A percentile compares a stretch with the other conserved stretches of the same genome.
phyloP scores from a whole-genome alignment of 306 rosid genomes.

The Medicago truncatula region MtrunA17r5.0-ANR NC_053044.1:54071501-54072000 shows the following conservation, averaged over 20 bases:
- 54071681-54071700: slow-evolving; percentile 65
- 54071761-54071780: slow-evolving; percentile 63
- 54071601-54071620: slow-evolving; percentile 62
- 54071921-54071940: slow-evolving; percentile 87
- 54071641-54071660: slow-evolving; percentile 84
- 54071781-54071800: slow-evolving; percentile 62
- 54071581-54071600: slow-evolving; percentile 63
- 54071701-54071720: slow-evolving; percentile 67
- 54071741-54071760: slow-evolving; percentile 75
- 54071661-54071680: slow-evolving; percentile 49
- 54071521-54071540: slow-evolving; percentile 74
- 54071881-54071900: slow-evolving; percentile 58
- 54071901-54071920: slow-evolving; percentile 68
- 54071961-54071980: slow-evolving; percentile 45
- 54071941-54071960: slow-evolving; percentile 69
- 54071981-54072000: slow-evolving; percentile 64
- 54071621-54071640: slow-evolving; percentile 84
- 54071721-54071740: slow-evolving; percentile 81
- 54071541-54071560: slow-evolving; percentile 87
- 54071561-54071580: slow-evolving; percentile 76
- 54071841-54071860: slow-evolving; percentile 85
- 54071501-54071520: slow-evolving; percentile 68
- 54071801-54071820: slow-evolving; percentile 62
- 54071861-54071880: slow-evolving; percentile 73
- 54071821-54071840: slow-evolving; percentile 76